Conservation (phyloP, 2,329 filamentous ascomycete genomes). For the Lecanoromycetidae sp. region DNA sequence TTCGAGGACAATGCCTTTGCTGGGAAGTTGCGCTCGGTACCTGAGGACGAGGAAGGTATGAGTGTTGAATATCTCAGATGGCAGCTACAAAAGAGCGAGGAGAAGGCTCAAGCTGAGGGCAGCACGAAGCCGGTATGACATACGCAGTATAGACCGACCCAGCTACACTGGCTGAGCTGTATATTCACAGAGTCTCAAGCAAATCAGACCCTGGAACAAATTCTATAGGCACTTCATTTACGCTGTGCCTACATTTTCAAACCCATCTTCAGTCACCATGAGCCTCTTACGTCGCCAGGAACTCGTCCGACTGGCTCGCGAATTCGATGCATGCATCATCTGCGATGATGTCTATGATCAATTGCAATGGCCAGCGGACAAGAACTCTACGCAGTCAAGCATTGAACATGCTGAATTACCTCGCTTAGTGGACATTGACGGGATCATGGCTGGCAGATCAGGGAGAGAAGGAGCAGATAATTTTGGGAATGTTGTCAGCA, state of each 20-base stretch:
- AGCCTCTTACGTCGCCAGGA: constrained; percentile 51
- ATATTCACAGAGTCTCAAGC: constrained; percentile 42
- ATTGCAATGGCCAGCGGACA: constrained; percentile 56
- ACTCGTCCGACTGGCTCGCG: constrained; percentile 64
- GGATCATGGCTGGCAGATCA: constrained; percentile 47
- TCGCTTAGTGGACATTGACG: constrained; percentile 67
- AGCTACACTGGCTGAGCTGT: constrained; percentile 1
- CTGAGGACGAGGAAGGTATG: constrained; percentile 67
- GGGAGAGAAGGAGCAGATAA: constrained; percentile 35
- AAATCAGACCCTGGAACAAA: constrained; percentile 51
- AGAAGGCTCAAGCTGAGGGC: constrained; percentile 27
- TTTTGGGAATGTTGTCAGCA: constrained; percentile 74
- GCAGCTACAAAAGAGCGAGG: constrained; percentile 32
- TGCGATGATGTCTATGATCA: constrained; percentile 93
- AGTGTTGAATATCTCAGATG: constrained; percentile 41
- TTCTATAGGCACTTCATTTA: constrained; percentile 83
- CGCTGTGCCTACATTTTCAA: constrained; percentile 75
- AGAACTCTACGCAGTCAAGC: background rate
- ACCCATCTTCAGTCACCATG: constrained; percentile 79
- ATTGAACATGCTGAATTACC: constrained; percentile 44
- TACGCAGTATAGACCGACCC: background rate
- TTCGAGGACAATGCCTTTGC: constrained; percentile 70
- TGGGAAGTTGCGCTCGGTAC: constrained; percentile 53
- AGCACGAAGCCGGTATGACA: constrained; percentile 34
- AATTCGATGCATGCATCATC: constrained; percentile 70